These are phyloP conservation scores for Avena atlantica DNA, from an alignment of 176 grass and related monocot species.

Conservation along the genomic window DNA sequence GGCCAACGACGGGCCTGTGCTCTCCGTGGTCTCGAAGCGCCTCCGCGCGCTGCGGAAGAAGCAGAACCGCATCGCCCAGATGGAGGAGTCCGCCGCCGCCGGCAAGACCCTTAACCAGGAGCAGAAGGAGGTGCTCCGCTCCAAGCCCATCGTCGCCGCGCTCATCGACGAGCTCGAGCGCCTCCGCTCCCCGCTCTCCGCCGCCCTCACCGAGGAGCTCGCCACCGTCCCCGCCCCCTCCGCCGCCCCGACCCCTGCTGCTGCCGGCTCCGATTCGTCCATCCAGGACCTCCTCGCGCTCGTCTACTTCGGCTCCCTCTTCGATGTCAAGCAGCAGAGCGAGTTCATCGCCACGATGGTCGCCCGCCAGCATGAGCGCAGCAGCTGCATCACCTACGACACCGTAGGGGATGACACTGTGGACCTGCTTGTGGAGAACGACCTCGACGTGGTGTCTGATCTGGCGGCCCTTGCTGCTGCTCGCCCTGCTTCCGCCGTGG, in stretches of 20 bases:
- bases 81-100: slow-evolving; percentile 80
- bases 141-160: slow-evolving; percentile 70
- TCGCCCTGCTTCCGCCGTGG: slow-evolving; percentile 61
- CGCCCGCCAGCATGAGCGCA: slow-evolving; percentile 77
- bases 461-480: slow-evolving; percentile 65
- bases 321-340: slow-evolving; percentile 77
- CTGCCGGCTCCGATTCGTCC: slow-evolving; percentile 53
- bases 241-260: slow-evolving; percentile 21
- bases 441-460: slow-evolving; percentile 70
- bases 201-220: slow-evolving; percentile 79
- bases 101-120: slow-evolving; percentile 86
- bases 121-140: slow-evolving; percentile 96
- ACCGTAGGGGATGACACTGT: slow-evolving; percentile 83
- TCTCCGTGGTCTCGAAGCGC: slow-evolving; percentile 87
- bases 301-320: slow-evolving; percentile 85
- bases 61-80: slow-evolving; percentile 91
- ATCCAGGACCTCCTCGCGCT: slow-evolving; percentile 69
- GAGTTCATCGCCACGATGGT: slow-evolving; percentile 79
- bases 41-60: slow-evolving; percentile 93
- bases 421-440: slow-evolving; percentile 70
- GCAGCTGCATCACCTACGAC: slow-evolving; percentile 91
- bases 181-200: slow-evolving; percentile 68
- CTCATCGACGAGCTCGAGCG: slow-evolving; percentile 91
- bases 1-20: slow-evolving; percentile 70
- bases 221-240: slow-evolving; percentile 23